phyloP scores from a whole-genome alignment of 805 yeast genomes.

The Ogataea pini region DNA sequence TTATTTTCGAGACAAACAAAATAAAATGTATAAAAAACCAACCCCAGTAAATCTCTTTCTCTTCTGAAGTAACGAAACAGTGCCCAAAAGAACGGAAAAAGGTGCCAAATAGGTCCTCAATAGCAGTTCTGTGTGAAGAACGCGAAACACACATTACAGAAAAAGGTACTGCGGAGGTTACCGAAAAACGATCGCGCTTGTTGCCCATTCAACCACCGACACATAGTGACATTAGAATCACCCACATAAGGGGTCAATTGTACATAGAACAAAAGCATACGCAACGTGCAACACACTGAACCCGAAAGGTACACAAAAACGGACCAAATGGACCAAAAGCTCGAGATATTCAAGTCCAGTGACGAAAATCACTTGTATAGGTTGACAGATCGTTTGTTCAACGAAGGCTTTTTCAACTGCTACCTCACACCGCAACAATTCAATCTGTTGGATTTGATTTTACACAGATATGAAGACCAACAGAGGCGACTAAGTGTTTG shows the following conservation, averaged over 20 bases:
- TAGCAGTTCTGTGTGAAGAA: not conserved
- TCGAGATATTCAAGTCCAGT: constrained; percentile 22
- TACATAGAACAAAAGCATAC: not conserved
- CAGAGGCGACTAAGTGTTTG: constrained; percentile 35
- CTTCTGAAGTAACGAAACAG: not conserved
- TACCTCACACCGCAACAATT: constrained; percentile 58
- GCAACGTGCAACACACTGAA: not conserved
- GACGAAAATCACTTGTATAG: constrained; percentile 33
- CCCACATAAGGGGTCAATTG: not conserved
- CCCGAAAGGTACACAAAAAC: too few species aligned
- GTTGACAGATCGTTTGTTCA: constrained; percentile 39
- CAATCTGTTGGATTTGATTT: constrained; percentile 47
- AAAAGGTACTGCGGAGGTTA: not conserved
- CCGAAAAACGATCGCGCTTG: not conserved
- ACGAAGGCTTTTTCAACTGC: constrained; percentile 44
- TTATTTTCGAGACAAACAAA: not conserved
- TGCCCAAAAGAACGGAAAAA: not conserved
- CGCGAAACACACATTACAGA: not conserved
- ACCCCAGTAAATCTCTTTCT: not conserved
- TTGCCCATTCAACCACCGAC: not conserved
- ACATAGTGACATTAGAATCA: not conserved
- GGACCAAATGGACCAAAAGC: constrained; percentile 12
- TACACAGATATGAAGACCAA: constrained; percentile 34
- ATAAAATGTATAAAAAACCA: not conserved
- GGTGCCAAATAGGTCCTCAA: not conserved